Evolutionary conservation across 148 eudicot species (phyloP), one percentile per base, ranked within the genome.

Genomic region (Amaranthus palmeri): DNA sequence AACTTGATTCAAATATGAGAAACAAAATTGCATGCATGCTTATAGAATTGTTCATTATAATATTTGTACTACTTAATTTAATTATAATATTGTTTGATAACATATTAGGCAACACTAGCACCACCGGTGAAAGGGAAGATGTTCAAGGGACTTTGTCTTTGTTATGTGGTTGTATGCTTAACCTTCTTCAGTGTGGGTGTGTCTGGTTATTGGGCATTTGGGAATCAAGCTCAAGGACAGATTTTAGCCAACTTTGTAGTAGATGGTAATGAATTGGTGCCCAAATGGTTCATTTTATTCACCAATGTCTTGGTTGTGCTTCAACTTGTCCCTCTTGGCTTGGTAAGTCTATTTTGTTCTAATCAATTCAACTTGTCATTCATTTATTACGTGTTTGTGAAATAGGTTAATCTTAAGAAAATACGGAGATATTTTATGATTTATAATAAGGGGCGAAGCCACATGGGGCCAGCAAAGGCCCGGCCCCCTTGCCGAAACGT

Each of bases 161-260:
- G 96, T 70, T 90, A 86, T 70, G 49, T 82, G 8, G 76, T 85
- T 3, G 81, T 88, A 3, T 77, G 73, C 49, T 47, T 62, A 1
- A 88, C 92, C 12, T 90, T 90, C 76, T 85, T 90, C 61, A 78
- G 88, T 25, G 96, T 90, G 40, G 89, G 91, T n/a, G 68, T 90
- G 41, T 88, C 93, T 49, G 91, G 96, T 6, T 92, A 92, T n/a
- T 89, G 96, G 97, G 96, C 96, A 62, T 92, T 92, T 53, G 96
- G 97, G 7, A 92, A 86, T 81, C 71, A 81, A 80, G 83, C 90
- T 13, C 74, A 79, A 3, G 84, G 90, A 71, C 84, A 82, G 47
- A 68, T 89, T 42, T 78, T 88, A 11, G 81, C 66, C 81, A 92
- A 85, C 71, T 86, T 92, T 70, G 68, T 79, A 2, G 81, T 69